phyloP scores from a whole-genome alignment of 2,329 filamentous ascomycete genomes.

The Botryotinia convoluta region DNA sequence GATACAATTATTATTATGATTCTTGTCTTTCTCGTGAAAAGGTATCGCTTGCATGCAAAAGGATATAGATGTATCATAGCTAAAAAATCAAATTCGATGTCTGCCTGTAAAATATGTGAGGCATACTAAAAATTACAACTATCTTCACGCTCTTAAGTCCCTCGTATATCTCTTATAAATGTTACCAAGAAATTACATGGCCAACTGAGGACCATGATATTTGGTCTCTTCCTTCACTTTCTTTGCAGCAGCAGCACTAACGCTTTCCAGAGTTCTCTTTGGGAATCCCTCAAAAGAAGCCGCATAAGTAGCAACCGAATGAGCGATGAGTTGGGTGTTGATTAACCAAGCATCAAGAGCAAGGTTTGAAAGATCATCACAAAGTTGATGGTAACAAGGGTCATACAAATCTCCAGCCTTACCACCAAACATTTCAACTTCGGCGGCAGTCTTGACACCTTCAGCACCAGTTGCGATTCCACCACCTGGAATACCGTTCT shows the following conservation, averaged over 20 bases:
- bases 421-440: conserved; percentile 68
- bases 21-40: too few relatives aligned
- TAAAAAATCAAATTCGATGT: neutral
- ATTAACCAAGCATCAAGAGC: conserved; percentile 59
- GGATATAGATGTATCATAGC: neutral
- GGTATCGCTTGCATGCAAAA: neutral
- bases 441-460: conserved; percentile 67
- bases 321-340: conserved; percentile 66
- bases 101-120: neutral
- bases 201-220: conserved; percentile 50
- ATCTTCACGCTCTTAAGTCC: neutral
- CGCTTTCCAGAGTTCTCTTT: conserved; percentile 43
- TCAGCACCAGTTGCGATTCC: conserved; percentile 78
- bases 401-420: conserved; percentile 59
- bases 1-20: neutral
- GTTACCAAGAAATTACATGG: conserved; percentile 42
- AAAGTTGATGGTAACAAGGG: conserved; percentile 60
- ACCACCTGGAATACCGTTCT: conserved; percentile 68
- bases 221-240: conserved; percentile 39
- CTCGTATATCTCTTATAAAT: neutral
- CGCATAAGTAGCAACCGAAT: conserved; percentile 70
- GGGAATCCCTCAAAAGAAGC: conserved; percentile 64
- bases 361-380: conserved; percentile 57
- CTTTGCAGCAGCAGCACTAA: conserved; percentile 28
- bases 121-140: neutral